A percentile compares a stretch with the other conserved stretches of the same genome.
These are phyloP conservation scores for Collybia nuda DNA, from an alignment of 768 basidiomycete genomes.

Conservation along the genomic window DNA sequence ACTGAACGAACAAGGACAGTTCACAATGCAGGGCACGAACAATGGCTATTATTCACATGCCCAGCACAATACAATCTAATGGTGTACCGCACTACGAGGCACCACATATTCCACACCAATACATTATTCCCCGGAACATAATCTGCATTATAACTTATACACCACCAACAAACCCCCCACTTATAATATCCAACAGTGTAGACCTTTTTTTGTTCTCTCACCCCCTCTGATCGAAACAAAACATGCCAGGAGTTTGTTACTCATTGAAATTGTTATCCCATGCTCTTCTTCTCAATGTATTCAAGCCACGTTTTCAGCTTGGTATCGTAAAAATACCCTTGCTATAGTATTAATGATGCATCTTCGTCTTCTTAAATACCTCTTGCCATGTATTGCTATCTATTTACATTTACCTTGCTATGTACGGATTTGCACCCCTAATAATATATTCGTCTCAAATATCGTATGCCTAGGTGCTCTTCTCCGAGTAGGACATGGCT, in stretches of 20 bases:
- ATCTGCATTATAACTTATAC: conserved; percentile 5
- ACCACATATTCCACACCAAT: neutral
- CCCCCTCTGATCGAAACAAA: too few species aligned
- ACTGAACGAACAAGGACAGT: conserved; percentile 14
- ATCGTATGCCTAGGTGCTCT: too few species aligned
- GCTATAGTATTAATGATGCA: neutral
- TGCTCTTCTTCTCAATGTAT: neutral
- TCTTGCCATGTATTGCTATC: neutral
- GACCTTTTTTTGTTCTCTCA: too few species aligned
- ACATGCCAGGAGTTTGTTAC: too few species aligned
- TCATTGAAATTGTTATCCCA: neutral
- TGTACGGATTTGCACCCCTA: neutral
- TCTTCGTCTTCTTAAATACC: neutral
- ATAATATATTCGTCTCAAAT: neutral
- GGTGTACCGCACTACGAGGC: neutral
- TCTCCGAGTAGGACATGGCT: conserved; percentile 10
- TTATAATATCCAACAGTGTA: neutral
- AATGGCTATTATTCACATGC: conserved; percentile 14
- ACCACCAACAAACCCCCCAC: neutral
- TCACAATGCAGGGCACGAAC: conserved; percentile 13
- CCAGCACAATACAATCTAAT: conserved; percentile 14
- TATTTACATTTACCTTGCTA: neutral
- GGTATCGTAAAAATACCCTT: too few species aligned
- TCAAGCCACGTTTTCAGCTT: too few species aligned
- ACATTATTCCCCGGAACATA: neutral